phyloP scores from a whole-genome alignment of 495 filamentous ascomycete genomes.

The Patellaria atrata region DNA sequence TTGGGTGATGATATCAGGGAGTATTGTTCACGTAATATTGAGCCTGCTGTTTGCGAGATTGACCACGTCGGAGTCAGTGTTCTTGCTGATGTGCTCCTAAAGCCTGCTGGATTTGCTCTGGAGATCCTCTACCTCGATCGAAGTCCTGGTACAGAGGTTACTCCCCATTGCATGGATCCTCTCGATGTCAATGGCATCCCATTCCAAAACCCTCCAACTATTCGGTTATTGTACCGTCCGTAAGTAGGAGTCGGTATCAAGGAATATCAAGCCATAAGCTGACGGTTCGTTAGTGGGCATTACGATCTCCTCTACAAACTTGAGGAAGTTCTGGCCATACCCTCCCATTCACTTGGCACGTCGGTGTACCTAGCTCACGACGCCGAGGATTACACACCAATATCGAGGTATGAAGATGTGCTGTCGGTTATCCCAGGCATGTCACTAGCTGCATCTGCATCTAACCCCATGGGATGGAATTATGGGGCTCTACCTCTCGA shows the following conservation, averaged over 20 bases:
- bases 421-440: constrained; percentile 20
- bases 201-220: constrained; percentile 40
- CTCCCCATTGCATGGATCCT: constrained; percentile 47
- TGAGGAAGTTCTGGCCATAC: constrained; percentile 31
- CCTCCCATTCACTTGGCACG: constrained; percentile 14
- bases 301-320: constrained; percentile 85
- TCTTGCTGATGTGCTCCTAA: constrained; percentile 65
- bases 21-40: constrained; percentile 58
- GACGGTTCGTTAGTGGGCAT: constrained; percentile 47
- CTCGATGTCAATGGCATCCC: constrained; percentile 30
- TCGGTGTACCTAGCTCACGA: constrained; percentile 15
- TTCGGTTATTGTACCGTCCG: constrained; percentile 56
- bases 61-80: constrained; percentile 72
- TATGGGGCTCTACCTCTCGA: no score
- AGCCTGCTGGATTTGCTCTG: constrained; percentile 62
- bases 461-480: no score
- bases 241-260: constrained; percentile 29
- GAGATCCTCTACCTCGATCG: constrained; percentile 88
- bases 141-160: constrained; percentile 61
- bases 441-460: no score
- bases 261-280: neutral
- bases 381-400: constrained; percentile 15
- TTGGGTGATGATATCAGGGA: constrained; percentile 41
- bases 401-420: constrained; percentile 8
- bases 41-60: constrained; percentile 67